phyloP scores from a whole-genome alignment of 78 protist genomes.

The Tieghemostelium lacteum region DNA sequence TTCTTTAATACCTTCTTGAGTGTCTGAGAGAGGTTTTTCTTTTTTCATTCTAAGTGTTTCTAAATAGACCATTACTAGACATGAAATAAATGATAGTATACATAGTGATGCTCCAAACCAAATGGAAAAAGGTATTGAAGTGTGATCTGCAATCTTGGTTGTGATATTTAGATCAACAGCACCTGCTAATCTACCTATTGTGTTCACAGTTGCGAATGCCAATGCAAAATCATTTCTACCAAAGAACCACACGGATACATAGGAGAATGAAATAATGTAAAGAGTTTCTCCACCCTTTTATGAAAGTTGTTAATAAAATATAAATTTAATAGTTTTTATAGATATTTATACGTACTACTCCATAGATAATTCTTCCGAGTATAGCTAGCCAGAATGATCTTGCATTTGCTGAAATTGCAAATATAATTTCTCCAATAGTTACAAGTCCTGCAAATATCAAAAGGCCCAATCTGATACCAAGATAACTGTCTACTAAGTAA shows the following conservation, averaged over 20 bases:
- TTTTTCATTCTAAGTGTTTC: not conserved
- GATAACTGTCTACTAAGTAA: constrained; percentile 14
- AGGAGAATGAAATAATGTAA: not conserved
- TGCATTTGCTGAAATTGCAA: not conserved
- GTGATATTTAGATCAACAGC: not conserved
- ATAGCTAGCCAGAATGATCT: not conserved
- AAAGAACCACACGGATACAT: not conserved
- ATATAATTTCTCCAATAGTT: not conserved
- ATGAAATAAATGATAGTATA: not conserved
- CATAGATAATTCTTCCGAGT: constrained; percentile 42
- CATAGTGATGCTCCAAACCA: not conserved
- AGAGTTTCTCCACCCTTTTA: constrained; percentile 53
- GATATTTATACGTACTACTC: not conserved
- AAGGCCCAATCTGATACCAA: constrained; percentile 1
- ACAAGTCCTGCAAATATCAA: constrained; percentile 11
- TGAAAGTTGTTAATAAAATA: not conserved
- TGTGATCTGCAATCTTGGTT: not conserved
- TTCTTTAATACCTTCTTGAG: constrained; percentile 4
- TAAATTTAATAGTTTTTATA: not conserved
- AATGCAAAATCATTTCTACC: not conserved
- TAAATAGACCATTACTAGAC: not conserved
- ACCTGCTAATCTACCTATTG: not conserved
- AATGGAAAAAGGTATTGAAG: not conserved
- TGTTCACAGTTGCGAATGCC: not conserved
- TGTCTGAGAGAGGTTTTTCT: not conserved